These are phyloP conservation scores for Candida boidinii DNA, from an alignment of 805 yeast genomes.

Conservation along the genomic window DNA sequence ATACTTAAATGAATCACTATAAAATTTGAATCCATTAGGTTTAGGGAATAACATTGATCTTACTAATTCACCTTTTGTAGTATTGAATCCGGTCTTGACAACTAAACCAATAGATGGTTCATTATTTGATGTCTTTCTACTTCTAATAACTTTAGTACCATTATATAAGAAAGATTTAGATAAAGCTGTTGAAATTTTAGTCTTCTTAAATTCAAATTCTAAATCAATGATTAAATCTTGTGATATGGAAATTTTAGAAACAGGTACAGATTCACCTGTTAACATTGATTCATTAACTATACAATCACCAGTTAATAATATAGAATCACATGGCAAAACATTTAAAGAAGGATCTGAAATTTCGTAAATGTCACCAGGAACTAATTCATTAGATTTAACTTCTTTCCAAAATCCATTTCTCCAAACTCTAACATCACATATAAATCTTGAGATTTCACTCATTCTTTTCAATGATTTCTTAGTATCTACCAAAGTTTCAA, in stretches of 20 bases:
- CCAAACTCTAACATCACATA: constrained; percentile 81
- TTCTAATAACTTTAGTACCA: constrained; percentile 85
- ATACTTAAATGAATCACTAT: constrained; percentile 89
- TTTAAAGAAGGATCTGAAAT: constrained; percentile 75
- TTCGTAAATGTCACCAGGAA: constrained; percentile 95
- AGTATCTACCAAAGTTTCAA: constrained; percentile 82
- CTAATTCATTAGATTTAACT: constrained; percentile 65
- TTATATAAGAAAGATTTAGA: constrained; percentile 72
- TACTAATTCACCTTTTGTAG: constrained; percentile 90
- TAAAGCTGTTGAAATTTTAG: constrained; percentile 53
- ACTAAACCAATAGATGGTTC: constrained; percentile 84
- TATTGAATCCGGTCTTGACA: constrained; percentile 84
- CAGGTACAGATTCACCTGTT: constrained; percentile 98
- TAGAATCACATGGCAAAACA: constrained; percentile 80
- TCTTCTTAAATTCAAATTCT: constrained; percentile 43
- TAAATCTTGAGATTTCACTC: constrained; percentile 62
- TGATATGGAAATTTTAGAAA: constrained; percentile 65
- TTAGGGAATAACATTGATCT: constrained; percentile 96
- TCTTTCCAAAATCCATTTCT: constrained; percentile 92
- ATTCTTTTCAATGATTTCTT: constrained; percentile 63
- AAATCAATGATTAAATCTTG: constrained; percentile 52
- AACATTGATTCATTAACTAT: constrained; percentile 97
- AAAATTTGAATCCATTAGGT: constrained; percentile 88
- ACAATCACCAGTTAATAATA: constrained; percentile 84
- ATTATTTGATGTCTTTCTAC: constrained; percentile 48